Base-by-base conservation (phyloP, 75 land plant genomes). In the Selaginella tamariscina region DNA sequence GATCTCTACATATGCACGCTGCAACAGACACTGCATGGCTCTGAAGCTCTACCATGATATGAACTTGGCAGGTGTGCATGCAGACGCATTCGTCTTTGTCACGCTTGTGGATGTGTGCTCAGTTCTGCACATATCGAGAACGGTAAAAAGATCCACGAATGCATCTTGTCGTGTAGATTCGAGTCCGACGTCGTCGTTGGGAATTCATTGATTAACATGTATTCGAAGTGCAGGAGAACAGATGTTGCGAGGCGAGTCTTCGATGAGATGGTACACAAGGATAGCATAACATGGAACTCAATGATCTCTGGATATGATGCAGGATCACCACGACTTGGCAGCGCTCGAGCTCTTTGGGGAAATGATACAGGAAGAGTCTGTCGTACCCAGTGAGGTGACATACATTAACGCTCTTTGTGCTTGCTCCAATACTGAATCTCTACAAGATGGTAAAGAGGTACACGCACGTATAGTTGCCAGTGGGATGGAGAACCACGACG, bases 181-280 rank as follows among this genome's bases (percentile, higher is more conserved):
- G n/a, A n/a, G n/a, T n/a, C n/a, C n/a, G n/a, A 74, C 67, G 74
- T 82, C 56, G 72, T 74, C 30, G 65, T 82, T 1, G 64, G 65
- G 67, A 83, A 84, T 26, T 84, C 77, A 5, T 44, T 85, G 0
- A 70, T 85, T 2, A 78, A 85, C 66, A 85, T 85, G 87, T 85
- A 82, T 75, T 75, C 76, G 9, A 85, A 82, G 39, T 80, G 78
- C 67, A 80, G 82, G 22, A 72, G 72, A 49, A 64, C 82, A 29
- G 33, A 57, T 13, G 54, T 73, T 26, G 84, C 87, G 27, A 57
- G 79, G 27, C 59, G 64, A 9, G 18, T 80, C 21, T 85, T 85
- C 69, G n/a, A 71, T 68, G 71, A 82, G 28, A 65, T 75, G 13
- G 24, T 20, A n/a, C 65, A 64, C 21, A 66, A 66, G n/a, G 33